Conservation (phyloP, 2,329 filamentous ascomycete species). For the Neocatenulostroma microsporum region DNA sequence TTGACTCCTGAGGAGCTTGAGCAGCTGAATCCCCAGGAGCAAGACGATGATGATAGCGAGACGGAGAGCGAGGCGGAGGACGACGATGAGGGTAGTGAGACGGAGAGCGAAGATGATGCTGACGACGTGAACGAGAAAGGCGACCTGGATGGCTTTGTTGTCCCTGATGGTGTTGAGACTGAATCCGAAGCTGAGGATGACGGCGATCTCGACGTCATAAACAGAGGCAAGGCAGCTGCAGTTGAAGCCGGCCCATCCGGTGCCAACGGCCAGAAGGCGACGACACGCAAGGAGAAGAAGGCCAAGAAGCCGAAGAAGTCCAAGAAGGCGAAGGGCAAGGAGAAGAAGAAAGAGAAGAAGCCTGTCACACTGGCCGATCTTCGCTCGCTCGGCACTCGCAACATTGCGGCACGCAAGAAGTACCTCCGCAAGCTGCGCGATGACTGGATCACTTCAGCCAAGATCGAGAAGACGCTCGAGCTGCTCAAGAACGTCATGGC, state of each 20-base stretch:
- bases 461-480: constrained; percentile 62
- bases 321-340: constrained; percentile 34
- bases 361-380: constrained; percentile 53
- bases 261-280: constrained; percentile 55
- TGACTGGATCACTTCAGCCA: constrained; percentile 65
- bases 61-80: constrained; percentile 43
- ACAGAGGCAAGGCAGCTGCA: neutral
- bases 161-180: constrained; percentile 32
- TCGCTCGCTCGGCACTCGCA: constrained; percentile 59
- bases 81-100: constrained; percentile 22
- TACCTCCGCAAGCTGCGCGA: constrained; percentile 64
- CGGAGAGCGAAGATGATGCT: constrained; percentile 28
- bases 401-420: constrained; percentile 54
- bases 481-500: constrained; percentile 48
- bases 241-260: constrained; percentile 49
- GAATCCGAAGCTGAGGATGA: constrained; percentile 22
- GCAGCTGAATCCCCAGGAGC: constrained; percentile 31
- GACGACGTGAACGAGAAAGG: constrained; percentile 14
- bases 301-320: constrained; percentile 25
- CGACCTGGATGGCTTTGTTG: constrained; percentile 14
- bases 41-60: constrained; percentile 35
- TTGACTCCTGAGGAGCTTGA: constrained; percentile 30
- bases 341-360: constrained; percentile 34
- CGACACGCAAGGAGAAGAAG: constrained; percentile 14
- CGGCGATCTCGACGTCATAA: constrained; percentile 10